Evolutionary conservation across 169 alveolate genomes (phyloP).

Genomic region (Miamiensis avidus): DNA sequence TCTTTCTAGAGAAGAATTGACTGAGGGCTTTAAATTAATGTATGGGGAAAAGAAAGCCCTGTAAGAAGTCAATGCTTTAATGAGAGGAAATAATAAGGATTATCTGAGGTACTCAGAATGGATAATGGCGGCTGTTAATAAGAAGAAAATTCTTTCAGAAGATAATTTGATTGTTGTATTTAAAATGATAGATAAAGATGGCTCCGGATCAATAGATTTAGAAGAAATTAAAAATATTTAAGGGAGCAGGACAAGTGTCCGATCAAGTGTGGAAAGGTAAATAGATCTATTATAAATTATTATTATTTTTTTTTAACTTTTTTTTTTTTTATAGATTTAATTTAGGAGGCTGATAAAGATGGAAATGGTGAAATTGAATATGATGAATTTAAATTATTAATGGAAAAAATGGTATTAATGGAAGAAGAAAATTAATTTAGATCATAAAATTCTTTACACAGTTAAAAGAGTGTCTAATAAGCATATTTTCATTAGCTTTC

Average conservation of each 20-base stretch:
- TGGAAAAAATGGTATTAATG: background rate
- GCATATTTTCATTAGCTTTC: background rate
- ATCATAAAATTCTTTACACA: too few relatives aligned
- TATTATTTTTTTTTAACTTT: too few relatives aligned
- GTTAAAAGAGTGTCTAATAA: too few relatives aligned
- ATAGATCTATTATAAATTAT: too few relatives aligned
- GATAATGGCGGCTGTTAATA: conserved; percentile 25
- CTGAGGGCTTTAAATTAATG: background rate
- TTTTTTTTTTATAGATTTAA: background rate
- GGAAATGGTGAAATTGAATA: background rate
- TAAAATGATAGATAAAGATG: conserved; percentile 27
- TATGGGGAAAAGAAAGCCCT: conserved; percentile 2
- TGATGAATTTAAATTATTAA: background rate
- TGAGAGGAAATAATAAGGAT: conserved; percentile 3
- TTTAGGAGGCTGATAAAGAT: background rate
- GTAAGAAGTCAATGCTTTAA: conserved; percentile 3
- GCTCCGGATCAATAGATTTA: conserved; percentile 7
- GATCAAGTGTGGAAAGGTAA: conserved; percentile 17
- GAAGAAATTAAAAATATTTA: conserved; percentile 18
- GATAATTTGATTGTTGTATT: conserved; percentile 10
- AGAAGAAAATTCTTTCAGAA: conserved; percentile 8
- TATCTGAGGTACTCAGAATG: conserved; percentile 17
- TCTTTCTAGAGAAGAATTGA: conserved; percentile 28
- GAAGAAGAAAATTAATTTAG: background rate
- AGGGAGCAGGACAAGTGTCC: conserved; percentile 6